Base-by-base conservation (phyloP, 2,329 filamentous ascomycete genomes). In the Lasiodiplodia sp. region DNA sequence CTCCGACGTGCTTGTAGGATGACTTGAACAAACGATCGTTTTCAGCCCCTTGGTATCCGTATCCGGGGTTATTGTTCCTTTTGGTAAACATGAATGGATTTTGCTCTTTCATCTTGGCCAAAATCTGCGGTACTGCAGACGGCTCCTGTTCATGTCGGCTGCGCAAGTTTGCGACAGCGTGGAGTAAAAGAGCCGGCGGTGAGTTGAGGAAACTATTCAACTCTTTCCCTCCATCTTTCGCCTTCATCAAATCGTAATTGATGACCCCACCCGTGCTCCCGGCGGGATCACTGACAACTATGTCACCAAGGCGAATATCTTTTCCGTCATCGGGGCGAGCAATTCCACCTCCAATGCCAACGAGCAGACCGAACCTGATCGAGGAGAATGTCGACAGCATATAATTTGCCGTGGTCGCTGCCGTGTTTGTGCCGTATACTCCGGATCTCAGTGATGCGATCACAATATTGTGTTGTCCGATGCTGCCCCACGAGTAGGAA, bases 151-250 rank as follows among this genome's bases (percentile, higher is more conserved):
- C 23, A n/a, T 62, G 57, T 6, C 25, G 38, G 2, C 11, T n/a
- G 34, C 34, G 8, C 0, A 47, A n/a, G 14, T 40, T 31, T 1
- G 38, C 6, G 2, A 62, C 2, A 10, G 23, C 57, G 7, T 16
- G 11, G 25, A 71, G 67, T 1, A 71, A 51, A 1, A 67, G 37
- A 10, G 40, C 2, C 5, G 70, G 70, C 2, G 70, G 69, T 21
- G 38, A 21, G 44, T 69, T 58, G 3, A 28, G 47, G 5, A n/a
- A 62, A 40, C 38, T 14, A 1, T 49, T 49, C 11, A 5, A 7
- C 14, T n/a, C 38, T 28, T 47, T 38, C 0, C 23, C 16, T 2
- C 21, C 23, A 2, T 0, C 4, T 1, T 25, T 62, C 5, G 21
- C 16, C 10, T 62, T 62, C 0, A 16, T 14, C 2, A 62, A 8